Percentiles rank a stretch among this genome's conserved stretches.
phyloP scores from a whole-genome alignment of 2,329 filamentous ascomycete genomes.

The Xylaria polymorpha region DNA sequence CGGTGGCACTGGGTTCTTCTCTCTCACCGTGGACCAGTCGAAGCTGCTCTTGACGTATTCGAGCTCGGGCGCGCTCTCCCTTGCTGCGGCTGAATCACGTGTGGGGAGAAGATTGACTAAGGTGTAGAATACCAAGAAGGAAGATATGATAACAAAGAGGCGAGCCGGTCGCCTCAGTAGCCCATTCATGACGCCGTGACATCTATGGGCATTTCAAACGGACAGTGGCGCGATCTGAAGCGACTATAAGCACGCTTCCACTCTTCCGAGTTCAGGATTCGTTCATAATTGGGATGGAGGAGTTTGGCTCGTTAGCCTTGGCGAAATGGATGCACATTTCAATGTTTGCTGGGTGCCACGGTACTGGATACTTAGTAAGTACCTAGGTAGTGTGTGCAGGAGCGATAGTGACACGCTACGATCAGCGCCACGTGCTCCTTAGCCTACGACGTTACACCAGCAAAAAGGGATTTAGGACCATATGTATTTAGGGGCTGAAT shows the following conservation, averaged over 20 bases:
- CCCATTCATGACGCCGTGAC: constrained; percentile 9
- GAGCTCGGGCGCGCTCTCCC: neutral
- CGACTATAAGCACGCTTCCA: neutral
- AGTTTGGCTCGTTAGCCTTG: too few relatives aligned
- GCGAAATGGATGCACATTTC: neutral
- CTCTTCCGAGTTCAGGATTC: neutral
- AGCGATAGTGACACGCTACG: neutral
- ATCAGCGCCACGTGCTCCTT: neutral
- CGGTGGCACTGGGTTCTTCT: constrained; percentile 27
- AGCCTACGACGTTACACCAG: too few relatives aligned
- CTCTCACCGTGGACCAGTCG: constrained; percentile 33
- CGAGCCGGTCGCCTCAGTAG: constrained; percentile 22
- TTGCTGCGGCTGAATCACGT: neutral
- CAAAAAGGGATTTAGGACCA: too few relatives aligned
- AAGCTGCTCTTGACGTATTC: constrained; percentile 32
- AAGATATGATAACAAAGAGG: constrained; percentile 16
- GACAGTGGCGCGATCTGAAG: neutral
- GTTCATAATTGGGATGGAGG: neutral
- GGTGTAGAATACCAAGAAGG: constrained; percentile 14
- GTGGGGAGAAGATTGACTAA: constrained; percentile 12
- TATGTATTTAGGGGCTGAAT: too few relatives aligned
- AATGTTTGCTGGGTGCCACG: too few relatives aligned
- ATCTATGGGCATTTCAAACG: constrained; percentile 9
- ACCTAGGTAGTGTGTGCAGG: too few relatives aligned
- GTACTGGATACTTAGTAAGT: too few relatives aligned